A percentile compares a stretch with the other conserved stretches of the same genome.
These are phyloP conservation scores for Massariosphaeria phaeospora DNA, from an alignment of 495 filamentous ascomycete species.

Conservation along the genomic window DNA sequence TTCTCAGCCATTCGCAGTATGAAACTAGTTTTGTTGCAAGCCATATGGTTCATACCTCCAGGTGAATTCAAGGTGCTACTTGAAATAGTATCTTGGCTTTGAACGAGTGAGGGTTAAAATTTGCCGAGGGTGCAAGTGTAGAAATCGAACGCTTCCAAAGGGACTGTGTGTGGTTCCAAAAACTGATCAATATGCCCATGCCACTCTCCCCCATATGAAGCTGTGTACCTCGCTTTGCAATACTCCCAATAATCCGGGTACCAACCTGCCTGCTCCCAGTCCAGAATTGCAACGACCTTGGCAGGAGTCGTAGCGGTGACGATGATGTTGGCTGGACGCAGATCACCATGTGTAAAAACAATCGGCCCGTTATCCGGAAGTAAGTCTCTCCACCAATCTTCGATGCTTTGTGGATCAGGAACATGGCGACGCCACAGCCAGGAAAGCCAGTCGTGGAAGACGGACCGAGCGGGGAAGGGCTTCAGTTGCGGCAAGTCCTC, in stretches of 20 bases:
- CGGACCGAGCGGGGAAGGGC: constrained; percentile 2
- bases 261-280: constrained; percentile 44
- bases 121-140: background rate
- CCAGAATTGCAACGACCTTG: constrained; percentile 40
- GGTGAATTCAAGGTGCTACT: background rate
- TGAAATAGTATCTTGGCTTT: background rate
- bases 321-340: constrained; percentile 44
- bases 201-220: background rate
- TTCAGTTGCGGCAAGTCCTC: background rate
- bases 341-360: constrained; percentile 44
- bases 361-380: constrained; percentile 34
- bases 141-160: background rate
- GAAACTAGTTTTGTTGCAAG: background rate
- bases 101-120: too few relatives aligned
- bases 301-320: constrained; percentile 36
- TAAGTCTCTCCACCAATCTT: constrained; percentile 20
- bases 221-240: constrained; percentile 37
- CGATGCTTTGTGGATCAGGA: constrained; percentile 14
- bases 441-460: constrained; percentile 30
- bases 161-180: background rate
- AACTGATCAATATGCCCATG: background rate
- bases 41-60: background rate
- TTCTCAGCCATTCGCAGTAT: background rate
- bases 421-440: constrained; percentile 13
- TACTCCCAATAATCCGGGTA: constrained; percentile 48